Conservation (phyloP, 352 stramenopile species). For the Blastocystis sp. region DNA sequence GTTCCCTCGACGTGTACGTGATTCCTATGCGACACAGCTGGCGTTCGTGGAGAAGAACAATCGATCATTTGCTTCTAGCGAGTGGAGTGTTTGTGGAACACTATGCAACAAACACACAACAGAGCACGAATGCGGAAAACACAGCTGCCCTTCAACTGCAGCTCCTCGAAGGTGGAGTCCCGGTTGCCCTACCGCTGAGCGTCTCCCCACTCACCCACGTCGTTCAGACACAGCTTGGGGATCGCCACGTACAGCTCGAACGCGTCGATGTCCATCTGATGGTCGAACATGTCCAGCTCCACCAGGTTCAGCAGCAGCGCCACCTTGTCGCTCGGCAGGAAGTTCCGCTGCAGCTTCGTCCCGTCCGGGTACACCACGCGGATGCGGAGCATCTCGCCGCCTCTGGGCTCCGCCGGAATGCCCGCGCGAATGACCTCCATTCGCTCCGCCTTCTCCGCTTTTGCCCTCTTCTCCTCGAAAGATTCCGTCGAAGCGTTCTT, state of each 20-base stretch:
- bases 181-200: background rate
- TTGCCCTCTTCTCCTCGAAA: background rate
- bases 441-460: background rate
- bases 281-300: conserved; percentile 46
- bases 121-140: conserved; percentile 21
- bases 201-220: background rate
- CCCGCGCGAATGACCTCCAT: conserved; percentile 45
- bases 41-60: conserved; percentile 16
- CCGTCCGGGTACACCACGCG: conserved; percentile 57
- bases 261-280: background rate
- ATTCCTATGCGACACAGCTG: background rate
- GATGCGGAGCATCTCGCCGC: conserved; percentile 19
- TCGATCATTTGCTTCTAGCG: background rate
- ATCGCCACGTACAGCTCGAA: conserved; percentile 48
- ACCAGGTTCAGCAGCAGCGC: conserved; percentile 45
- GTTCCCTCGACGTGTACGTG: background rate
- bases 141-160: conserved; percentile 57
- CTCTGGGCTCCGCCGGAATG: conserved; percentile 25
- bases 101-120: background rate
- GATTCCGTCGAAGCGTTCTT: background rate
- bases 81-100: background rate
- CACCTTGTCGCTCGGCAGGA: conserved; percentile 15
- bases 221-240: background rate
- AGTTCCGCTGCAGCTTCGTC: conserved; percentile 62
- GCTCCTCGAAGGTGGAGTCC: conserved; percentile 16